Conservation (phyloP, 768 basidiomycete genomes). For the Kwoniella mangroviensis region DNA sequence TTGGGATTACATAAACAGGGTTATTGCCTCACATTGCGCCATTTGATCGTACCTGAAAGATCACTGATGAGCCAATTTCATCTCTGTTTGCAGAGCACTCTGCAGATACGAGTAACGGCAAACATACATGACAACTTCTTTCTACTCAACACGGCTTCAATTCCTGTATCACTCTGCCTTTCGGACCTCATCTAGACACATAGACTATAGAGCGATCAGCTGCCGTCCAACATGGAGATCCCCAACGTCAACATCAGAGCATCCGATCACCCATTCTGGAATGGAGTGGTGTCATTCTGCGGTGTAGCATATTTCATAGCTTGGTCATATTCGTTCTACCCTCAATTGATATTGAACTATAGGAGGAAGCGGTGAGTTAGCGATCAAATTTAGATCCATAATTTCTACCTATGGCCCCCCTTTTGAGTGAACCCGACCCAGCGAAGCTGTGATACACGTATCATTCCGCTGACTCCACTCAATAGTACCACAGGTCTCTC, state of each 20-base stretch:
- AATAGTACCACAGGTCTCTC: conserved; percentile 57
- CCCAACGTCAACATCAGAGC: background rate
- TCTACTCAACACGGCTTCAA: too few relatives aligned
- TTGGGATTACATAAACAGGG: background rate
- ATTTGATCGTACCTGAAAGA: background rate
- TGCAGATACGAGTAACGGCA: too few relatives aligned
- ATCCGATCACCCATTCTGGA: conserved; percentile 17
- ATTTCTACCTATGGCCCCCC: conserved; percentile 1
- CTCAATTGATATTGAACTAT: conserved; percentile 59
- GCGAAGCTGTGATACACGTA: background rate
- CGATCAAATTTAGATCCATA: background rate
- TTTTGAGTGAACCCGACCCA: background rate
- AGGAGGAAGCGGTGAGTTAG: conserved; percentile 51
- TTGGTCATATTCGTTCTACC: conserved; percentile 60
- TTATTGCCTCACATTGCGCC: conserved; percentile 8
- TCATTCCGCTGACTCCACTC: background rate
- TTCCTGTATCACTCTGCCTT: too few relatives aligned
- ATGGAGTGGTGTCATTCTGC: conserved; percentile 22
- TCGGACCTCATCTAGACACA: background rate
- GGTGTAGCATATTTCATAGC: conserved; percentile 55
- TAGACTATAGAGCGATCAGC: background rate
- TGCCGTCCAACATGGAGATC: background rate
- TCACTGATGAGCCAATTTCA: background rate
- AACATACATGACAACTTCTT: too few relatives aligned
- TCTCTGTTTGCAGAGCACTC: too few relatives aligned